Conservation (phyloP, 2,329 filamentous ascomycete genomes). For the Xylaria sp. region DNA sequence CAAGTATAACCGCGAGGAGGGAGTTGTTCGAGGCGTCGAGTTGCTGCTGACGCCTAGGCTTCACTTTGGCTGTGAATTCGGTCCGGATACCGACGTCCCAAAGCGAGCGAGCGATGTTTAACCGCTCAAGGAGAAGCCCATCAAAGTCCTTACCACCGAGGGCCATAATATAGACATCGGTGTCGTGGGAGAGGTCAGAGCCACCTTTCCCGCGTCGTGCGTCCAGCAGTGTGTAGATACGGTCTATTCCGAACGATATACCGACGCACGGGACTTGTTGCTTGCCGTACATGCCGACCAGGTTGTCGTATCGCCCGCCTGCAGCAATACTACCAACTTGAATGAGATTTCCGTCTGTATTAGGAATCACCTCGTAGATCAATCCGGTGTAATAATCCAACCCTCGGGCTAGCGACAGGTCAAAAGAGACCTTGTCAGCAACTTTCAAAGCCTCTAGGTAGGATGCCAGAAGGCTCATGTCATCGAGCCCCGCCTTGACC, state of each 20-base stretch:
- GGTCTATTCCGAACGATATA: too few species aligned
- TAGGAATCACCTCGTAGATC: too few species aligned
- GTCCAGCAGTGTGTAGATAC: too few species aligned
- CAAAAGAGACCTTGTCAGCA: conserved; percentile 70
- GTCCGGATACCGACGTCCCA: conserved; percentile 73
- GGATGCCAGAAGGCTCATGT: conserved; percentile 70
- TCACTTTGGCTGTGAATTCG: conserved; percentile 74
- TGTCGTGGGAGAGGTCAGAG: too few species aligned
- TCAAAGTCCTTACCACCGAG: conserved; percentile 72
- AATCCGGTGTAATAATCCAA: too few species aligned
- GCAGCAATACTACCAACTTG: too few species aligned
- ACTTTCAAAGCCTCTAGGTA: conserved; percentile 71
- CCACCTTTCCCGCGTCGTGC: too few species aligned
- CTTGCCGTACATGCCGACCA: too few species aligned
- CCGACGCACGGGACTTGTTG: too few species aligned
- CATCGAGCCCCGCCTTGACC: conserved; percentile 69
- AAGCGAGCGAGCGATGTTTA: conserved; percentile 67
- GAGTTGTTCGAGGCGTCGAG: conserved; percentile 84
- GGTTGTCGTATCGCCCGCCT: too few species aligned
- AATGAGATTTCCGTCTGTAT: too few species aligned
- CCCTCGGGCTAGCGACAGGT: conserved; percentile 75
- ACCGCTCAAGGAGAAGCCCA: conserved; percentile 71
- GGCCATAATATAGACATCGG: conserved; percentile 82
- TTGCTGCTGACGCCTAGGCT: conserved; percentile 77
- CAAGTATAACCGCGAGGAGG: conserved; percentile 88